Percentiles rank a stretch among this genome's conserved stretches.
These are phyloP conservation scores for Vigna radiata DNA, from an alignment of 306 rosid species.

Conservation along the genomic window DNA sequence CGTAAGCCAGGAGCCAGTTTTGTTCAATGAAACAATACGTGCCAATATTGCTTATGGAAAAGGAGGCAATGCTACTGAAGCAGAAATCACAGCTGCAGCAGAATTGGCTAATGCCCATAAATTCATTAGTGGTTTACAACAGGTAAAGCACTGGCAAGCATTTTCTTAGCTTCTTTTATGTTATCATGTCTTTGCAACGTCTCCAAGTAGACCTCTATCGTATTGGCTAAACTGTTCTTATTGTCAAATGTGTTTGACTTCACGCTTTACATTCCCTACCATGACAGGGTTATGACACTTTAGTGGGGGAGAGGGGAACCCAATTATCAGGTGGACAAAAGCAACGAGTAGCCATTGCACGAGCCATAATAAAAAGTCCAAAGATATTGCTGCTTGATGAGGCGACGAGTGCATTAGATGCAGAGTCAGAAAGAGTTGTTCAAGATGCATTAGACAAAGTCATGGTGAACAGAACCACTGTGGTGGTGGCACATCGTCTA, in stretches of 20 bases:
- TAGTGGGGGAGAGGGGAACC: constrained; percentile 85
- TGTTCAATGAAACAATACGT: constrained; percentile 82
- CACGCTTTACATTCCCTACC: background rate
- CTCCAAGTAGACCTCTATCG: background rate
- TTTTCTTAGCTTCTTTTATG: background rate
- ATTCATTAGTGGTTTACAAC: constrained; percentile 76
- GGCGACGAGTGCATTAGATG: constrained; percentile 90
- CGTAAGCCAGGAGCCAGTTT: constrained; percentile 84
- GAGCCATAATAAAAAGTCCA: constrained; percentile 84
- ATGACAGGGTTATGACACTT: constrained; percentile 72
- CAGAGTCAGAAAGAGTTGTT: constrained; percentile 85
- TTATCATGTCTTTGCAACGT: background rate
- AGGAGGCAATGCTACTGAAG: constrained; percentile 76
- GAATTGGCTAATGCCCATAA: constrained; percentile 86
- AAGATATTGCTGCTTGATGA: constrained; percentile 80
- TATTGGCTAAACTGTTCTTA: background rate
- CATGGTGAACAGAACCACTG: constrained; percentile 79
- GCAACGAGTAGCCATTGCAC: constrained; percentile 85
- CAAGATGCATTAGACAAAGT: constrained; percentile 89
- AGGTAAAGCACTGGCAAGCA: constrained; percentile 47
- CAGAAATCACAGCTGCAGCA: constrained; percentile 73
- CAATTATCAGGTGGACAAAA: constrained; percentile 91
- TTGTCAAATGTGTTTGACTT: constrained; percentile 25
- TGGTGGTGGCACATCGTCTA: constrained; percentile 82
- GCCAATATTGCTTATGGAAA: constrained; percentile 89